Evolutionary conservation across 768 basidiomycete species (phyloP), one percentile per base, ranked within the genome.

Genomic region (Collybiopsis confluens): DNA sequence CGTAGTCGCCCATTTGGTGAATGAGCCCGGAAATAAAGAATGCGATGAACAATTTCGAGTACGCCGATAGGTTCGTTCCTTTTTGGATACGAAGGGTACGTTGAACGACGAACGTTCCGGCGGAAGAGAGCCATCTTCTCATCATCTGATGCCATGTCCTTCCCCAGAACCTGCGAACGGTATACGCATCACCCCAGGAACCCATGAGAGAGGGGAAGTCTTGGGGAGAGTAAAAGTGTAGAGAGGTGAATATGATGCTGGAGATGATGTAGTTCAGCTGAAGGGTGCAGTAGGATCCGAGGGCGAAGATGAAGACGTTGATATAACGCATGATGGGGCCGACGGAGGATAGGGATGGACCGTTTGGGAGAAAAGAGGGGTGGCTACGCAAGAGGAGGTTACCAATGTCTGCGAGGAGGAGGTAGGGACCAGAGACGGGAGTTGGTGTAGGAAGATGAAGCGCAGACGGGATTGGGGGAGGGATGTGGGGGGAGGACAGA

Each of bases 121-220:
- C 23, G 33, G 21, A 28, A 9, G 20, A 40, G 15, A 47, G 21
- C 18, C 27, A 28, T 27, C 63, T 49, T 33, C 64, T 59, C 23
- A 65, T 38, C 13, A 62, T 38, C 40, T 65, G 64, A 45, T 65
- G 64, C 64, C 64, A 65, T 11, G 59, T 61, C 24, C 58, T 62
- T 37, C 70, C 65, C 70, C 70, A 72, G 44, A 70, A 60, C 3
- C 60, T 60, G n/a, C 69, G 57, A 13, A 73, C 45, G 2, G 67
- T 70, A 49, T 69, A 70, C 6, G 66, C 64, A 10, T 72, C 65
- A 6, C 38, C 51, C 58, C 58, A 63, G 21, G 20, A 43, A 8
- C 70, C 69, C 52, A 65, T 71, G 2, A 70, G 26, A n/a, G 60
- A 58, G 2, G 67, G 68, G 65, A 68, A 72, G 11, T 62, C 51